Conservation (phyloP, 176 grass and related monocot species). For the Avena eriantha region DNA sequence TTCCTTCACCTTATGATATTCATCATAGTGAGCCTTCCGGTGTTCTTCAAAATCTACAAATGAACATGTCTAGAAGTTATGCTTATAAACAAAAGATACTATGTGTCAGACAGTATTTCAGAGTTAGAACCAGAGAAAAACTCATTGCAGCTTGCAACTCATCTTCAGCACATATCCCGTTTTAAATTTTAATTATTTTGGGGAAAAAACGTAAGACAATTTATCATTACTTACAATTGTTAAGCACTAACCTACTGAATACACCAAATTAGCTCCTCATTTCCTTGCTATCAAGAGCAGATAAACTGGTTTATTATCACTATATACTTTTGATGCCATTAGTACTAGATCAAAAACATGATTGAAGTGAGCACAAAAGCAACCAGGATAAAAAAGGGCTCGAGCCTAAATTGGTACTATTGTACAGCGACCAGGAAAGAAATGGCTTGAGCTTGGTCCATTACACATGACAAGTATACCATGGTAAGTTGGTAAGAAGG, state of each 20-base stretch:
- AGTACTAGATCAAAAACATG: neutral
- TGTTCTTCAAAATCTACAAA: conserved; percentile 72
- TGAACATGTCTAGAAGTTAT: conserved; percentile 34
- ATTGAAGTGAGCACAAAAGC: neutral
- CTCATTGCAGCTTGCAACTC: neutral
- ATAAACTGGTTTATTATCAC: neutral
- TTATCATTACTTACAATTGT: neutral
- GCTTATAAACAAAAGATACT: conserved; percentile 15
- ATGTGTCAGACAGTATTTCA: neutral
- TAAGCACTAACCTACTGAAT: neutral
- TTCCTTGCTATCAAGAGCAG: neutral
- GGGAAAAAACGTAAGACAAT: neutral
- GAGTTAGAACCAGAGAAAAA: conserved; percentile 7
- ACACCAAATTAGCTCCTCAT: neutral
- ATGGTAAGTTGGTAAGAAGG: neutral
- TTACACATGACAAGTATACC: conserved; percentile 4
- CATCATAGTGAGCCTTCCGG: conserved; percentile 76
- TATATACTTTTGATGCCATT: neutral
- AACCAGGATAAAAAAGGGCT: neutral
- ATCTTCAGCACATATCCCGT: neutral
- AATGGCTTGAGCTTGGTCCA: neutral
- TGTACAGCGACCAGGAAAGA: neutral
- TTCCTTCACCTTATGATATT: conserved; percentile 82
- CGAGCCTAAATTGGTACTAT: neutral
- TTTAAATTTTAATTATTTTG: neutral